These are phyloP conservation scores for Tilletia caries DNA, from an alignment of 1,284 basidiomycete species.

Conservation along the genomic window DNA sequence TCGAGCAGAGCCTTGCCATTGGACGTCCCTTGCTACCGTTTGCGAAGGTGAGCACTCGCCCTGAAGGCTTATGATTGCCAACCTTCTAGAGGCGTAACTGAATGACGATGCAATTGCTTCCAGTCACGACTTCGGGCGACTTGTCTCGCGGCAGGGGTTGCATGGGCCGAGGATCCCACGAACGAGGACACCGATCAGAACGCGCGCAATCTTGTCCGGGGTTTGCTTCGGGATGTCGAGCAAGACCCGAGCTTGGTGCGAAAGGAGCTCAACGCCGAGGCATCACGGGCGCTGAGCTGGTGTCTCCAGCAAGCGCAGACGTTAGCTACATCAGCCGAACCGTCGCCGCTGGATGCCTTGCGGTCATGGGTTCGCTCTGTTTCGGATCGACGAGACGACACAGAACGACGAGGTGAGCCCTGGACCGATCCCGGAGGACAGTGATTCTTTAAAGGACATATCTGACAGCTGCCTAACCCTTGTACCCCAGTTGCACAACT, in stretches of 20 bases:
- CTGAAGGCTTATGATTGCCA: background rate
- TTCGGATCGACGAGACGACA: background rate
- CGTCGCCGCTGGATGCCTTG: background rate
- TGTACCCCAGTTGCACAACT: no score
- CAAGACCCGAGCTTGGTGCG: background rate
- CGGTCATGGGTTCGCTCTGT: background rate
- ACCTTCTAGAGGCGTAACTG: background rate
- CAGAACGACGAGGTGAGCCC: background rate
- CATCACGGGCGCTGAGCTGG: background rate
- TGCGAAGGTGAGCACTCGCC: background rate
- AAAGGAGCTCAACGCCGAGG: background rate
- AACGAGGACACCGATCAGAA: background rate
- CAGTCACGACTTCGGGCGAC: background rate
- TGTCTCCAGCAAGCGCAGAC: background rate
- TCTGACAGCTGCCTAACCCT: background rate
- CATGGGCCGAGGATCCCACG: background rate
- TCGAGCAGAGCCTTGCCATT: background rate
- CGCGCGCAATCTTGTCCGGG: background rate
- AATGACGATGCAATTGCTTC: background rate
- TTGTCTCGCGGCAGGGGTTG: background rate
- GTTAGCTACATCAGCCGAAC: background rate
- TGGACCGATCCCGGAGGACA: background rate
- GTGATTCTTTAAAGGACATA: background rate
- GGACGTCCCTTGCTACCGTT: background rate
- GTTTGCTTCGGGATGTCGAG: background rate